phyloP scores from a whole-genome alignment of 2,329 filamentous ascomycete genomes.

The Lasiodiplodia sp. region DNA sequence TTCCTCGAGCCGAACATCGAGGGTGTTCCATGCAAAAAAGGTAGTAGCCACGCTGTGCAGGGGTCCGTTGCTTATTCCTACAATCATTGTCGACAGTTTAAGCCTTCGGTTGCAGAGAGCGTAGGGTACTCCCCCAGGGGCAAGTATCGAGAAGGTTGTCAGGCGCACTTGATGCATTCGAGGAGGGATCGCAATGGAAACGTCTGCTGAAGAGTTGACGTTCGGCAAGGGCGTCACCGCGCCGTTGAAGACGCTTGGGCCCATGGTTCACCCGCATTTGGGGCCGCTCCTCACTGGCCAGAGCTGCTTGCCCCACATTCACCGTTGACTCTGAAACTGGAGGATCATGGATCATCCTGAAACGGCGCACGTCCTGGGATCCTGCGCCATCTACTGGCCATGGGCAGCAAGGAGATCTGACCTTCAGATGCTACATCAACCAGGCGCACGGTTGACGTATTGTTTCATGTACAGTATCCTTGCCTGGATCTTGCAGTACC shows the following conservation, averaged over 20 bases:
- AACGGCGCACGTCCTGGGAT: background rate
- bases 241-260: slow-evolving; percentile 10
- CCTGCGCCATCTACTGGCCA: background rate
- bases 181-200: background rate
- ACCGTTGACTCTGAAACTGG: background rate
- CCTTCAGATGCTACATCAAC: background rate
- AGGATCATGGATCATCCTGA: background rate
- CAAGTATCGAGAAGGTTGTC: background rate
- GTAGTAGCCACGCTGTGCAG: background rate
- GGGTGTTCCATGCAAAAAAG: no score
- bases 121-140: background rate
- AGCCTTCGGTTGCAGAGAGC: background rate
- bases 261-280: background rate
- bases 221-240: slow-evolving; percentile 19
- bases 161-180: background rate
- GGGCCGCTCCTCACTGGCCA: background rate
- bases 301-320: background rate
- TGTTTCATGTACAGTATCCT: background rate
- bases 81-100: background rate
- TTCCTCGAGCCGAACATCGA: no score
- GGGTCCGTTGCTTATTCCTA: background rate
- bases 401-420: background rate
- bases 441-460: background rate
- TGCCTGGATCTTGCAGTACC: background rate
- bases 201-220: slow-evolving; percentile 12